Conservation (phyloP, 192 early-diverging fungal species). For the Podila epigama region DNA sequence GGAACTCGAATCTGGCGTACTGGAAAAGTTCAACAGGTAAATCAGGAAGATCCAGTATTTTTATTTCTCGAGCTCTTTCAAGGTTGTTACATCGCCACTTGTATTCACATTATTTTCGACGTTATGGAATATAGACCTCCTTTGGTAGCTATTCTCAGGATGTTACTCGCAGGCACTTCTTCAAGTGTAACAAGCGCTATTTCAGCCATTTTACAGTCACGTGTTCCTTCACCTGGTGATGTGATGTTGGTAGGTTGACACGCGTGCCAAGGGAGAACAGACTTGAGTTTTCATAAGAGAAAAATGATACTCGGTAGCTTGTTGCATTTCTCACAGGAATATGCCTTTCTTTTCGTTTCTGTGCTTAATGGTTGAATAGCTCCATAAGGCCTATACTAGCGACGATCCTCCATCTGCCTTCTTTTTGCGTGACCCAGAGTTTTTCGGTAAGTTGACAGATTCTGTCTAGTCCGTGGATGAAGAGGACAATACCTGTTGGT, state of each 20-base stretch:
- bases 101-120: neutral
- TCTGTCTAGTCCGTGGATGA: neutral
- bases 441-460: slow-evolving; percentile 32
- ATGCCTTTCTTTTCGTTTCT: neutral
- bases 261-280: no score
- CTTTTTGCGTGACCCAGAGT: slow-evolving; percentile 46
- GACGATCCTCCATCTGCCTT: slow-evolving; percentile 53
- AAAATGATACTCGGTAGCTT: no score
- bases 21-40: slow-evolving; percentile 55
- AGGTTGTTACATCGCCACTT: slow-evolving; percentile 10
- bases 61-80: neutral
- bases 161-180: slow-evolving; percentile 50
- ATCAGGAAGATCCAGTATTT: neutral
- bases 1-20: slow-evolving; percentile 56
- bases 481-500: no score
- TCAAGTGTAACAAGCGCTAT: slow-evolving; percentile 48
- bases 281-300: no score
- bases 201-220: slow-evolving; percentile 50
- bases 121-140: slow-evolving; percentile 1
- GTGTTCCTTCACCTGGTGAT: slow-evolving; percentile 62
- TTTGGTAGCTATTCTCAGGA: slow-evolving; percentile 46
- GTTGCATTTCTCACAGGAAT: no score
- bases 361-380: slow-evolving; percentile 21
- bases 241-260: slow-evolving; percentile 51
- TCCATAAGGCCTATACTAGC: slow-evolving; percentile 55